Conservation (phyloP, 1,284 basidiomycete species). For the Singerocomus inundabilis region DNA sequence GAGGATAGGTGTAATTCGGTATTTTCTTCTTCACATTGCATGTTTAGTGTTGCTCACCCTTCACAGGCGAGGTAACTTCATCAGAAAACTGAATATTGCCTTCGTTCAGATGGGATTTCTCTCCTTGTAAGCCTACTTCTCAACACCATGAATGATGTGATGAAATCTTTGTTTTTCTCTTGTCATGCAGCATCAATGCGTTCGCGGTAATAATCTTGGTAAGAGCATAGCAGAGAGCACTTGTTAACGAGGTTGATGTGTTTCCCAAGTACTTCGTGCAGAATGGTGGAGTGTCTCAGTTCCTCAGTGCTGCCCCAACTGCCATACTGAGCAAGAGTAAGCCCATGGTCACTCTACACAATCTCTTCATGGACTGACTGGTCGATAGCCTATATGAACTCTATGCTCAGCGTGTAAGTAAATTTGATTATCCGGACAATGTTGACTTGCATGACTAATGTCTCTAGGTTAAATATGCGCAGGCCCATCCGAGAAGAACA, state of each 20-base stretch:
- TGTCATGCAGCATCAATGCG: conserved; percentile 14
- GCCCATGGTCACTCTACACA: not conserved
- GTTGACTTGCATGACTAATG: not conserved
- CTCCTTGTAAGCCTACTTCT: conserved; percentile 14
- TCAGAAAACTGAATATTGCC: conserved; percentile 16
- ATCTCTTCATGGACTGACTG: not conserved
- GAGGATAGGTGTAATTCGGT: conserved; percentile 18
- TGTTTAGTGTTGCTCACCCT: too few species aligned
- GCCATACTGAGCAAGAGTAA: conserved; percentile 18
- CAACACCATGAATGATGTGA: too few species aligned
- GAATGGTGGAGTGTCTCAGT: not conserved
- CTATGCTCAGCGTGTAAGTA: conserved; percentile 24
- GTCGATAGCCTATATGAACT: conserved; percentile 27
- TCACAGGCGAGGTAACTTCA: conserved; percentile 7
- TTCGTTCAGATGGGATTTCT: conserved; percentile 29
- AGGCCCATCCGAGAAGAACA: conserved; percentile 12
- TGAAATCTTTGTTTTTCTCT: not conserved
- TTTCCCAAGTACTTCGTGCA: conserved; percentile 16
- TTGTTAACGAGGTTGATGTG: not conserved
- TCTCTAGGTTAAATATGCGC: conserved; percentile 18
- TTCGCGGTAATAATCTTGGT: conserved; percentile 13
- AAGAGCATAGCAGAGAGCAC: not conserved
- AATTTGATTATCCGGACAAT: not conserved
- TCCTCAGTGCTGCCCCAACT: conserved; percentile 11
- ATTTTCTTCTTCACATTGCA: not conserved